Evolutionary conservation across 768 basidiomycete genomes (phyloP).

Genomic region (Phlegmacium glaucopus): DNA sequence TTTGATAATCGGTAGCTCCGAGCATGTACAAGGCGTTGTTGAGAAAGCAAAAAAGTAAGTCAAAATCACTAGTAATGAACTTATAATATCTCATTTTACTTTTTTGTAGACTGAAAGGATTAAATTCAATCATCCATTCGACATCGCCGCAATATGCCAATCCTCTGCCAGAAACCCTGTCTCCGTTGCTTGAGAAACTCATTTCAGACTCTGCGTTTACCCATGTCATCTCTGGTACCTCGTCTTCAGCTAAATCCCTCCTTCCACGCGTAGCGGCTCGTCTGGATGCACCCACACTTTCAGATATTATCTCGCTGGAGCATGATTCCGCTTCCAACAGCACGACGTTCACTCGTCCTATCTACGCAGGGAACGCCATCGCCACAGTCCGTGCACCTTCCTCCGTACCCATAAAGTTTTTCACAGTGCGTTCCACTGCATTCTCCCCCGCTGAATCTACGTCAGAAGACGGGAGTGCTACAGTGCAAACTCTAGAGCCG

Average conservation of each 20-base stretch:
- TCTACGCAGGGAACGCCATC: conserved; percentile 98
- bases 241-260: conserved; percentile 88
- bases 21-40: conserved; percentile 61
- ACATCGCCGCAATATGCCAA: conserved; percentile 66
- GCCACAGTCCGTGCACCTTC: conserved; percentile 81
- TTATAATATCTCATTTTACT: conserved; percentile 9
- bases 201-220: conserved; percentile 71
- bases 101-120: conserved; percentile 55
- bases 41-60: conserved; percentile 78
- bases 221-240: conserved; percentile 90
- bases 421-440: conserved; percentile 91
- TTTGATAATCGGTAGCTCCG: conserved; percentile 65
- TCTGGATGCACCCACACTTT: conserved; percentile 87
- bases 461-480: conserved; percentile 42
- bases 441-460: conserved; percentile 58
- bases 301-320: conserved; percentile 82
- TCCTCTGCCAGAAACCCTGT: conserved; percentile 70
- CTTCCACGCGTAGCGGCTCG: conserved; percentile 89
- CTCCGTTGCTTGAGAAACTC: conserved; percentile 79
- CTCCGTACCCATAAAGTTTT: conserved; percentile 84
- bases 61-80: conserved; percentile 9
- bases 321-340: conserved; percentile 67
- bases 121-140: conserved; percentile 67
- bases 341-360: conserved; percentile 89
- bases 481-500: conserved; percentile 59